Conservation (phyloP, 441 rosid genomes). For the Syzygium syzygioides region DNA sequence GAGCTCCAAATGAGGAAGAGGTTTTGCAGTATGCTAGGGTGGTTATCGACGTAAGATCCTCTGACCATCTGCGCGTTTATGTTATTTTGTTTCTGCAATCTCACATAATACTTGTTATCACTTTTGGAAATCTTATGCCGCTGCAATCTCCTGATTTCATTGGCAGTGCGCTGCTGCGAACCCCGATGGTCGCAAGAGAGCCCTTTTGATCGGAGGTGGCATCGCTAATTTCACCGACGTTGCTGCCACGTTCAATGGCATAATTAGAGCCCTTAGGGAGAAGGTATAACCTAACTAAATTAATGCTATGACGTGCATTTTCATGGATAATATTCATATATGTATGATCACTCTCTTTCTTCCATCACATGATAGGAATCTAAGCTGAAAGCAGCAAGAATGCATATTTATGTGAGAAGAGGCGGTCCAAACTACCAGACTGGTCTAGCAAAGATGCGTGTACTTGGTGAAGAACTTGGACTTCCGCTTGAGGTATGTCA, state of each 20-base stretch:
- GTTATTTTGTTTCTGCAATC: not conserved
- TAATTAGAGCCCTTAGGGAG: slow-evolving; percentile 77
- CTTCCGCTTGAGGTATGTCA: slow-evolving; percentile 76
- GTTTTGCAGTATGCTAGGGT: slow-evolving; percentile 95
- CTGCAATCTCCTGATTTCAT: not conserved
- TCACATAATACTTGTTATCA: not conserved
- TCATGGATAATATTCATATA: not conserved
- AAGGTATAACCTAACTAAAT: slow-evolving; percentile 34
- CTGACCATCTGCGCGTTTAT: not conserved
- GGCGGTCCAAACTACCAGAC: slow-evolving; percentile 94
- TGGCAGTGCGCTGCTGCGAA: slow-evolving; percentile 78
- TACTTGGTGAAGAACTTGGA: slow-evolving; percentile 72
- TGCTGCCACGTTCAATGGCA: slow-evolving; percentile 87
- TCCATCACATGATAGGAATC: slow-evolving; percentile 40
- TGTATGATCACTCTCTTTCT: not conserved
- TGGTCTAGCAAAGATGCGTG: slow-evolving; percentile 78
- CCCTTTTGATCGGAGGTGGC: slow-evolving; percentile 88
- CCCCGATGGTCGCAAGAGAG: slow-evolving; percentile 86
- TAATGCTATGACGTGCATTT: not conserved
- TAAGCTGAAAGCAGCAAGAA: slow-evolving; percentile 81
- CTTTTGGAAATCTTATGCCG: not conserved
- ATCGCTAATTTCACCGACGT: slow-evolving; percentile 94
- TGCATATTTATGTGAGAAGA: slow-evolving; percentile 86
- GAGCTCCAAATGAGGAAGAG: slow-evolving; percentile 96
- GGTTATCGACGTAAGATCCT: slow-evolving; percentile 63